Base-by-base conservation (phyloP, 163 green algal genomes). In the Trebouxiophyceae sp. region DNA sequence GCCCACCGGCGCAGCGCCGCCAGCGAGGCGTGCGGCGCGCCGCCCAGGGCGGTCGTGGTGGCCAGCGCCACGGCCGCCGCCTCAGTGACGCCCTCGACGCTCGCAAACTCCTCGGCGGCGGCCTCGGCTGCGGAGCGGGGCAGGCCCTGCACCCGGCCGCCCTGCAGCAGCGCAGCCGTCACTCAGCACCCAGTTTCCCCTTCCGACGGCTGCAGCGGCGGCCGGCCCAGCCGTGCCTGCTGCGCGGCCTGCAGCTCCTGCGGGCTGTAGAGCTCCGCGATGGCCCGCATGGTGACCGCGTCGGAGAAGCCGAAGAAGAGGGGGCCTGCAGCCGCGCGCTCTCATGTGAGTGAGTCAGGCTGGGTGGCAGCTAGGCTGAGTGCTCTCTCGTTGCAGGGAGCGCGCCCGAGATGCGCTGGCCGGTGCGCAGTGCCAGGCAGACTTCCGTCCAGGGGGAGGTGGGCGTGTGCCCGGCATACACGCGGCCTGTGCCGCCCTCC, bases 231-330 rank as follows among this genome's bases (percentile, higher is more conserved):
- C 50, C 19, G 8, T 26, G 39, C 55, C 55, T 34, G 28, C 7
- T 20, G 6, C 4, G 55, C 55, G 39, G 55, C 55, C 22, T 34
- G 7, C 55, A 61, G 26, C 26, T 61, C 55, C 5, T 5, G 24
- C 55, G 32, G 58, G 6, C 66, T 71, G 59, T 73, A 74, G 50
- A 67, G 45, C 47, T 45, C 33, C 5, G 80, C 76, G 23, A 87
- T 74, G 58, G 80, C 80, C 2, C 63, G 62, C 77, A 80, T 67
- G 19, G 73, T 79, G 24, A 75, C 33, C 16, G 56, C 28, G 55
- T 86, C 76, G 5, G 54, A 72, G 73, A 87, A 87, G 4, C 78
- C 81, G 55, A 81, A 87, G 67, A 74, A 82, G 29, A 81, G 73
- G 5, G 81, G 81, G 3, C 81, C 81, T 47, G 39, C 39, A 8